These are phyloP conservation scores for Rhynchospora pubera DNA, from an alignment of 176 grass and related monocot genomes.

Conservation along the genomic window DNA sequence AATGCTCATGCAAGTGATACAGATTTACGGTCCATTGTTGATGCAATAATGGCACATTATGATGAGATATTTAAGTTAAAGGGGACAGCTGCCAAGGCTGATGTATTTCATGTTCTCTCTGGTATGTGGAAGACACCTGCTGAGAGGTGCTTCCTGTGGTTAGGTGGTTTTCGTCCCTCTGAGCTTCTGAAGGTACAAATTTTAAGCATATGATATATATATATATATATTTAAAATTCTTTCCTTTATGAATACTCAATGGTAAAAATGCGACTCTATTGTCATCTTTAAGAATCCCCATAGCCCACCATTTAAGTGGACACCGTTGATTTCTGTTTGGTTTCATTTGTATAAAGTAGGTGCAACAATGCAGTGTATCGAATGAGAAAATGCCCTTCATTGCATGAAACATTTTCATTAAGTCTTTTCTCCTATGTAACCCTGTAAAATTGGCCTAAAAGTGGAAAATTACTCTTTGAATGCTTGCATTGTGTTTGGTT, in stretches of 20 bases:
- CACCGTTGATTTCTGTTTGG: not conserved
- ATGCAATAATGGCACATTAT: slow-evolving; percentile 67
- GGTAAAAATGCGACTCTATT: not conserved
- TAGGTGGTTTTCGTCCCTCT: slow-evolving; percentile 88
- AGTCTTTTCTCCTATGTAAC: not conserved
- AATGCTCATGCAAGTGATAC: slow-evolving; percentile 84
- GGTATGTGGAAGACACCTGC: slow-evolving; percentile 99
- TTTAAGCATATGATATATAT: slow-evolving; percentile 9
- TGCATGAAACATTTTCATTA: not conserved
- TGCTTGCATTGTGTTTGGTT: too few species aligned
- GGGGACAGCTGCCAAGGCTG: slow-evolving; percentile 72
- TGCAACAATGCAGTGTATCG: not conserved
- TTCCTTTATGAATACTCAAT: not conserved
- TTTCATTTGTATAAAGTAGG: not conserved
- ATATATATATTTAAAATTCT: not conserved
- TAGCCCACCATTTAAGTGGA: not conserved
- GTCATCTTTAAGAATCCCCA: not conserved
- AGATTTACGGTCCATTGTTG: slow-evolving; percentile 64
- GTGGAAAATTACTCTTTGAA: not conserved
- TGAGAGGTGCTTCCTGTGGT: slow-evolving; percentile 96
- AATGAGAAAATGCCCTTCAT: not conserved
- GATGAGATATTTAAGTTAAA: slow-evolving; percentile 91
- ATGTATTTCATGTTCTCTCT: slow-evolving; percentile 95
- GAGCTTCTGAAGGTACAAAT: slow-evolving; percentile 81
- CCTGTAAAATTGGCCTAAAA: not conserved